Percentiles rank a stretch among this genome's conserved stretches.
These are phyloP conservation scores for Panaeolus cyanescens DNA, from an alignment of 768 basidiomycete genomes.

Conservation along the genomic window DNA sequence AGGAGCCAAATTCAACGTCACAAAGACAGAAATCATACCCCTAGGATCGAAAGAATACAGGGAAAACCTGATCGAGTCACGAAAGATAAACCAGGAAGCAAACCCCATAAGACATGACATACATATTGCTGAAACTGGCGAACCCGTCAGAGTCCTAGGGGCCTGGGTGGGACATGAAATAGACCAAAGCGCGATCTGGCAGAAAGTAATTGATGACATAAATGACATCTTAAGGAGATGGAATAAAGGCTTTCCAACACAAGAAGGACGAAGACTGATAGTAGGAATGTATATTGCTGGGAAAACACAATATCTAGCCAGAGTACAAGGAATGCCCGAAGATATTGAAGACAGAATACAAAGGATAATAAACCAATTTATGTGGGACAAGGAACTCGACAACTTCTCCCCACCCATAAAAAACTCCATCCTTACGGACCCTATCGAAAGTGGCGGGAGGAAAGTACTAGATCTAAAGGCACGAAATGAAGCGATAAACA, in stretches of 20 bases:
- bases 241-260: conserved; percentile 23
- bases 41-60: conserved; percentile 9
- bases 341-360: conserved; percentile 15
- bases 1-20: conserved; percentile 39
- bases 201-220: conserved; percentile 21
- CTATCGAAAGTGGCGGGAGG: conserved; percentile 17
- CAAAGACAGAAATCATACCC: conserved; percentile 38
- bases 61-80: too few species aligned
- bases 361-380: conserved; percentile 21
- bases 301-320: conserved; percentile 29
- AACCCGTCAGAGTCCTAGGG: conserved; percentile 28
- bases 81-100: too few species aligned
- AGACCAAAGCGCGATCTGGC: conserved; percentile 20
- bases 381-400: conserved; percentile 18
- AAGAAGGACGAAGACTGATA: conserved; percentile 20
- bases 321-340: conserved; percentile 35
- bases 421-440: conserved; percentile 13
- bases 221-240: conserved; percentile 16
- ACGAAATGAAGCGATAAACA: conserved; percentile 22
- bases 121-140: conserved; percentile 26
- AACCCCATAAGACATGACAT: too few species aligned
- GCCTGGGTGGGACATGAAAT: conserved; percentile 27
- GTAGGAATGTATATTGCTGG: conserved; percentile 20
- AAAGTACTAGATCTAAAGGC: conserved; percentile 20
- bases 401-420: conserved; percentile 13